Evolutionary conservation across 345 rosid genomes (phyloP).

Genomic region (Noccaea caerulescens): DNA sequence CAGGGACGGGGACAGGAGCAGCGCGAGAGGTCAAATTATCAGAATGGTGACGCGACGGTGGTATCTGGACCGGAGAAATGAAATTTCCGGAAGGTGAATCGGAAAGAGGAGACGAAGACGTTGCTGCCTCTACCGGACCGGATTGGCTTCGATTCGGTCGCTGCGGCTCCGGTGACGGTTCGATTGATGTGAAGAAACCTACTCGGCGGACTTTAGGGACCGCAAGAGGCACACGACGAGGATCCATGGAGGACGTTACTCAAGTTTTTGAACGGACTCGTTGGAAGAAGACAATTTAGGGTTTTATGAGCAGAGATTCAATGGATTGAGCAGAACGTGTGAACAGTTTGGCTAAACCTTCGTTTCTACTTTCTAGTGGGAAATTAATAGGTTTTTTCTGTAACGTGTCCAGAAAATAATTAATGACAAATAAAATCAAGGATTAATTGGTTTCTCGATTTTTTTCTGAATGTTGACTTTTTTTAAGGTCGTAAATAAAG

Average conservation of each 20-base stretch:
- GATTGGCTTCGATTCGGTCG: constrained; percentile 56
- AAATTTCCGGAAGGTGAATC: constrained; percentile 57
- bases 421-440: not conserved
- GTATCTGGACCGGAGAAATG: constrained; percentile 71
- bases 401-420: constrained; percentile 20
- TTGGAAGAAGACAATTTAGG: constrained; percentile 33
- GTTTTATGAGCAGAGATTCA: constrained; percentile 20
- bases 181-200: constrained; percentile 67
- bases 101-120: constrained; percentile 52
- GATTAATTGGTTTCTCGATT: not conserved
- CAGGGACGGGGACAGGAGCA: constrained; percentile 64
- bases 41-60: constrained; percentile 70
- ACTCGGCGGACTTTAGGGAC: constrained; percentile 80
- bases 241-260: constrained; percentile 50
- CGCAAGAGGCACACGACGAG: constrained; percentile 50
- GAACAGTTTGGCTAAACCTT: constrained; percentile 21
- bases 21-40: constrained; percentile 60
- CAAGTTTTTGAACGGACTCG: not conserved
- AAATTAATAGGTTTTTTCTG: not conserved
- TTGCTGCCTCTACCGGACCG: constrained; percentile 48
- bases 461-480: not conserved
- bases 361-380: constrained; percentile 12
- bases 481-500: no score
- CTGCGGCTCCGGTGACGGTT: constrained; percentile 45
- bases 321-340: not conserved